phyloP scores from a whole-genome alignment of 306 rosid species.

The Vigna reflexopilosa region DNA sequence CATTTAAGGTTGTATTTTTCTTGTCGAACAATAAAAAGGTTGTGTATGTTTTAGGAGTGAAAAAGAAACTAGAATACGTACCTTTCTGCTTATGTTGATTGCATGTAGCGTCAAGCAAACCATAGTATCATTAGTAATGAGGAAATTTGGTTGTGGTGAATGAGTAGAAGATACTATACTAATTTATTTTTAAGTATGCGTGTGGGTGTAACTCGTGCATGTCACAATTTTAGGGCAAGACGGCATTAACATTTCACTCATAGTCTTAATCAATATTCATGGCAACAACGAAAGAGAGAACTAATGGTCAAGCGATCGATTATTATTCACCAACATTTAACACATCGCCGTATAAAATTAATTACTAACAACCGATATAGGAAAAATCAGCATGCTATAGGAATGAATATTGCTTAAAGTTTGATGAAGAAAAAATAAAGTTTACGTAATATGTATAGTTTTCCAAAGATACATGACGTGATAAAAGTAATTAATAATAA shows the following conservation, averaged over 20 bases:
- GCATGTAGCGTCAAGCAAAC: background rate
- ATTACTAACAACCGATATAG: too few relatives aligned
- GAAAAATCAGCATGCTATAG: too few relatives aligned
- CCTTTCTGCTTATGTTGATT: background rate
- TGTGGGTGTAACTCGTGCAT: background rate
- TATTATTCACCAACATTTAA: background rate
- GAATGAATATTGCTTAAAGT: too few relatives aligned
- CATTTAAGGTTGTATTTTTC: background rate
- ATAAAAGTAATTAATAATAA: too few relatives aligned
- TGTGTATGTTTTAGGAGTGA: too few relatives aligned
- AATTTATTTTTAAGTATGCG: too few relatives aligned
- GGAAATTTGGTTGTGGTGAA: too few relatives aligned
- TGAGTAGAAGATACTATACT: background rate
- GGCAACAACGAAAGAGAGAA: background rate
- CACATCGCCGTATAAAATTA: too few relatives aligned
- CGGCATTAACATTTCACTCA: background rate
- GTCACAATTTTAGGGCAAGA: constrained; percentile 3
- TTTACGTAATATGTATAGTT: too few relatives aligned
- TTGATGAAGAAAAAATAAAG: too few relatives aligned
- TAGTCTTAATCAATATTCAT: background rate
- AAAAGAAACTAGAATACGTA: background rate
- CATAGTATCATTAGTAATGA: background rate
- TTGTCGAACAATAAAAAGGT: too few relatives aligned
- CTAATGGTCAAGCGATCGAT: background rate
- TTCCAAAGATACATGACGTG: too few relatives aligned